These are phyloP conservation scores for Rickenella mellea DNA, from an alignment of 768 basidiomycete species.

Conservation along the genomic window DNA sequence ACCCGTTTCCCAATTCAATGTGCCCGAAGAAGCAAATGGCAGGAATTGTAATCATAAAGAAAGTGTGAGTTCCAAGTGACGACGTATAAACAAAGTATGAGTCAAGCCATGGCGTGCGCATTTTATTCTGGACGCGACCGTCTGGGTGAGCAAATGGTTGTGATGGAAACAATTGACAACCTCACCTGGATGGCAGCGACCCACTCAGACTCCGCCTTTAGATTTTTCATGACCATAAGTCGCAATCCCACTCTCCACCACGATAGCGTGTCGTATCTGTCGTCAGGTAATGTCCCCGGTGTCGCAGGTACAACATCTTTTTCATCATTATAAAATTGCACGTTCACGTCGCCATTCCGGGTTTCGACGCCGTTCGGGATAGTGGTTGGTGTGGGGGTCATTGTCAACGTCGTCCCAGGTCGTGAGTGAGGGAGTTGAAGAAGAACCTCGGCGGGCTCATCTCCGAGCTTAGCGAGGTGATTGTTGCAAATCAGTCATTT, in stretches of 20 bases:
- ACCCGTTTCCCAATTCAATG: conserved; percentile 65
- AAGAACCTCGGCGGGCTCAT: too few species aligned
- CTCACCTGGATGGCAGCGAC: conserved; percentile 63
- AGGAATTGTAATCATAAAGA: conserved; percentile 88
- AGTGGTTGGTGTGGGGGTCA: too few species aligned
- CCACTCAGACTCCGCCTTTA: conserved; percentile 49
- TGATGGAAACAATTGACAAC: conserved; percentile 1
- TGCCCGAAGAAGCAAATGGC: conserved; percentile 85
- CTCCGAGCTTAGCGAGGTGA: too few species aligned
- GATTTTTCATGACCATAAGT: conserved; percentile 36
- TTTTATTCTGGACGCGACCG: conserved; percentile 26
- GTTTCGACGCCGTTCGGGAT: too few species aligned
- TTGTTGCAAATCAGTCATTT: too few species aligned
- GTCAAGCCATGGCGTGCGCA: conserved; percentile 64
- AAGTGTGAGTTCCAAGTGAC: conserved; percentile 76
- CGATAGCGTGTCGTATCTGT: conserved; percentile 60
- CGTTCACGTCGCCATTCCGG: too few species aligned
- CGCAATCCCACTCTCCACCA: conserved; percentile 60
- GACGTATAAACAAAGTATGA: conserved; percentile 79
- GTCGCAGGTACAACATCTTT: too few species aligned
- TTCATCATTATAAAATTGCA: too few species aligned
- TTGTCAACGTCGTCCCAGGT: too few species aligned
- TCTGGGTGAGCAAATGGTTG: not conserved
- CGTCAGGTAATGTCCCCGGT: conserved; percentile 10
- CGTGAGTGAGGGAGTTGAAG: too few species aligned